Evolutionary conservation across 2,329 filamentous ascomycete genomes (phyloP), one percentile per base, ranked within the genome.

Genomic region (Xylariaceae sp.): DNA sequence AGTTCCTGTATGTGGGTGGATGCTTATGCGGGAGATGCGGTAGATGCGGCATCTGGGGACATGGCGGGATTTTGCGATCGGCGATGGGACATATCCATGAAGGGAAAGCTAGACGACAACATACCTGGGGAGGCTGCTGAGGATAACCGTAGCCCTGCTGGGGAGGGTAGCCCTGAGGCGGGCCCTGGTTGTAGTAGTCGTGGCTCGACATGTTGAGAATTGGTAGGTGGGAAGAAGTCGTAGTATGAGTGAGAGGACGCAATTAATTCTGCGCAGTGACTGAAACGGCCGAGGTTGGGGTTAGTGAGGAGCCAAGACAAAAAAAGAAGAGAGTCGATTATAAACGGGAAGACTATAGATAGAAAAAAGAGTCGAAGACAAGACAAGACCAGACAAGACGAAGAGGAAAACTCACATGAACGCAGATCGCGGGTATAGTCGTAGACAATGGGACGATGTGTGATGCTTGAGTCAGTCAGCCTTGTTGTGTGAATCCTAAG

Each of bases 111-210:
- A 35, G 34, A 56, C 50, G 48, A 54, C 55, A 35, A 72, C 76
- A 66, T 70, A 79, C 77, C 67, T 73, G 75, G 45, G 73, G 76
- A 65, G 77, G 76, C 57, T 77, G 75, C 63, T 77, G 75, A 56
- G 76, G 76, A 58, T 76, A 74, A 55, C 71, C 69, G 54, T 69
- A 67, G 23, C 69, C 55, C 62, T 69, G 68, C 59, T 70, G 69
- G 18, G 66, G 64, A 34, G 66, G 64, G 56, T 70, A 62, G 63
- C 64, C 64, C 56, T 72, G 70, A 59, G 55, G 74, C 64, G 62
- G 72, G 65, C 68, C 67, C 58, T 71, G 69, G 9, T 72, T 59
- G 64, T 72, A 72, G 64, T 72, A 72, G 53, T 70, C 68, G 59
- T 69, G 57, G 64, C 67, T 72, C 50, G 71, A 64, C 70, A 72